Conservation (phyloP, 495 filamentous ascomycete genomes). For the Penicillium paradoxum region DNA sequence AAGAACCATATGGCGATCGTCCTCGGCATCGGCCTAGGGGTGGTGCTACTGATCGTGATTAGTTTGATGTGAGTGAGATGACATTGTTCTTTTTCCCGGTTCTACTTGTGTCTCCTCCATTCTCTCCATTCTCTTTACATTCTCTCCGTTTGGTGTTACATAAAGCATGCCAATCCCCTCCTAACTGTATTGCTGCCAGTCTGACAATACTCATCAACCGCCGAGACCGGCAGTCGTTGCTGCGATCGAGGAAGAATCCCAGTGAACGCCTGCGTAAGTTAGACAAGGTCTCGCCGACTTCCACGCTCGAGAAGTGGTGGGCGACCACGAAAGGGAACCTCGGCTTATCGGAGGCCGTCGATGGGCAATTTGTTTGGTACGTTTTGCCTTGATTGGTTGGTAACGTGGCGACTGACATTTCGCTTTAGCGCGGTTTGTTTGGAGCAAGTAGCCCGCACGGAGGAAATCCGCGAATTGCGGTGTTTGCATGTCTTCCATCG, state of each 20-base stretch:
- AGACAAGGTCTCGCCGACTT: slow-evolving; percentile 36
- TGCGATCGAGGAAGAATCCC: slow-evolving; percentile 25
- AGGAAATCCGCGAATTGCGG: slow-evolving; percentile 41
- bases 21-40: slow-evolving; percentile 36
- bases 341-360: slow-evolving; percentile 32
- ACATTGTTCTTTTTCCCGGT: neutral
- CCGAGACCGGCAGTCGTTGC: slow-evolving; percentile 24
- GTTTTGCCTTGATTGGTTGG: neutral
- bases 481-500: slow-evolving; percentile 46
- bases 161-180: neutral
- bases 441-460: slow-evolving; percentile 34
- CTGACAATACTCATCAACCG: slow-evolving; percentile 38
- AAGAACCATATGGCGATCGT: slow-evolving; percentile 37
- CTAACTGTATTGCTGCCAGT: slow-evolving; percentile 15
- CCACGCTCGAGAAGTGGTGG: slow-evolving; percentile 44
- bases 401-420: neutral
- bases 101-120: neutral
- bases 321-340: slow-evolving; percentile 32
- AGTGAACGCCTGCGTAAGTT: slow-evolving; percentile 35
- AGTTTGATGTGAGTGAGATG: slow-evolving; percentile 32
- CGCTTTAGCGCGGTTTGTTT: slow-evolving; percentile 38
- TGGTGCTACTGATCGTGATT: slow-evolving; percentile 32
- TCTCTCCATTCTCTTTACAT: neutral
- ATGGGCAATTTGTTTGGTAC: slow-evolving; percentile 44
- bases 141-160: slow-evolving; percentile 8